Conservation (phyloP, 768 basidiomycete species). For the Serendipita sp. region DNA sequence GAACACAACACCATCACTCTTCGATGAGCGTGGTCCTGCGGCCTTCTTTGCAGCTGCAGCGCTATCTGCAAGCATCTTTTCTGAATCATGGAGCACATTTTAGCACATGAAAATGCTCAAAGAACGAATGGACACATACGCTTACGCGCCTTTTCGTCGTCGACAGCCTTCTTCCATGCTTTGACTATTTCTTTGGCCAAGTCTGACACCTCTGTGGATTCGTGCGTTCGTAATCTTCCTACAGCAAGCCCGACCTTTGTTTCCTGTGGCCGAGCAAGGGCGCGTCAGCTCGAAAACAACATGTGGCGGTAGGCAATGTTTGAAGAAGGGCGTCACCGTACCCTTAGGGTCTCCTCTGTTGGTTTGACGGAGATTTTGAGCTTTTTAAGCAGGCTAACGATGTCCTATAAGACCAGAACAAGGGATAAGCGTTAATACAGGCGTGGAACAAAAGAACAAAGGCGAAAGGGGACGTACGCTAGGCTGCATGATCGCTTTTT, state of each 20-base stretch:
- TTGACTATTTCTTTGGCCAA: conserved; percentile 82
- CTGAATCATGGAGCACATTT: conserved; percentile 4
- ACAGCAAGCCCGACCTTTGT: conserved; percentile 87
- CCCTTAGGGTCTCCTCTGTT: conserved; percentile 1
- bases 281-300: not conserved
- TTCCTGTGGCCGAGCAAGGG: conserved; percentile 35
- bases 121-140: not conserved
- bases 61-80: not conserved
- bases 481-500: conserved; percentile 3
- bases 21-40: conserved; percentile 36
- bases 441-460: not conserved
- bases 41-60: conserved; percentile 1
- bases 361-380: not conserved
- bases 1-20: conserved; percentile 50
- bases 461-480: not conserved
- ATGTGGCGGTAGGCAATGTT: not conserved
- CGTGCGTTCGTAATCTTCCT: conserved; percentile 68
- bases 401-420: not conserved
- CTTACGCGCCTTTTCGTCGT: conserved; percentile 28
- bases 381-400: conserved; percentile 3
- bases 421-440: too few species aligned
- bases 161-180: conserved; percentile 82
- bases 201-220: conserved; percentile 55
- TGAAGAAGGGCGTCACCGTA: not conserved
- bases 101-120: not conserved